A percentile compares a stretch with the other conserved stretches of the same genome.
Conservation (phyloP, 805 yeast genomes). For the Candida morakotiae region DNA sequence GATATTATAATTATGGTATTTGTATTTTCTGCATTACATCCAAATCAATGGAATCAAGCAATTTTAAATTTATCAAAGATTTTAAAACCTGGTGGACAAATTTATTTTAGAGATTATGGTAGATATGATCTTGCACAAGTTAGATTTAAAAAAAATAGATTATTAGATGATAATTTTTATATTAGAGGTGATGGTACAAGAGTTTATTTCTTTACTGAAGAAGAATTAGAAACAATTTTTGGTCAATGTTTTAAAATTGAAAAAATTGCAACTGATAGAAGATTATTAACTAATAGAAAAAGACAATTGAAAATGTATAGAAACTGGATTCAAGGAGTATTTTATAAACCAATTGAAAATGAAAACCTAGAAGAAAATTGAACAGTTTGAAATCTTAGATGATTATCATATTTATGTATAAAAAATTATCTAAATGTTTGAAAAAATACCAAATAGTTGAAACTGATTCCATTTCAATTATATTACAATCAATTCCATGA, state of each 20-base stretch:
- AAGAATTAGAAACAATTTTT: constrained; percentile 77
- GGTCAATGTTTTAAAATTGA: constrained; percentile 54
- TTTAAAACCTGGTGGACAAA: constrained; percentile 89
- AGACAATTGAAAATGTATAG: constrained; percentile 93
- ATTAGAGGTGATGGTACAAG: constrained; percentile 98
- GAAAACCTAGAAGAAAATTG: too few species aligned
- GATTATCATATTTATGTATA: constrained; percentile 25
- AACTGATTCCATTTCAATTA: constrained; percentile 11
- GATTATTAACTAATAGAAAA: constrained; percentile 88
- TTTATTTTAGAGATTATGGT: constrained; percentile 91
- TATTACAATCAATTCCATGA: constrained; percentile 27
- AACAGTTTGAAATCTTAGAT: too few species aligned
- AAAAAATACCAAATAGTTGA: constrained; percentile 29
- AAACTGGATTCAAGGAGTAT: constrained; percentile 94
- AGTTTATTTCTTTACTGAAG: constrained; percentile 95
- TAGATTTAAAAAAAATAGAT: constrained; percentile 82
- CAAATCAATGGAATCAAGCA: constrained; percentile 86
- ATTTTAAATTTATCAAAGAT: constrained; percentile 63
- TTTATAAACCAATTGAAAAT: constrained; percentile 36
- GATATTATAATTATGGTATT: constrained; percentile 94
- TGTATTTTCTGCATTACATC: constrained; percentile 88
- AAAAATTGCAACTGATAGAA: constrained; percentile 83
- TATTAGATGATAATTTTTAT: constrained; percentile 88
- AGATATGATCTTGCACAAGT: constrained; percentile 95
- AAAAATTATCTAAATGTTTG: constrained; percentile 32